Evolutionary conservation across 306 rosid species (phyloP), one percentile per base, ranked within the genome.

Genomic region (Gynostemma pentaphyllum): DNA sequence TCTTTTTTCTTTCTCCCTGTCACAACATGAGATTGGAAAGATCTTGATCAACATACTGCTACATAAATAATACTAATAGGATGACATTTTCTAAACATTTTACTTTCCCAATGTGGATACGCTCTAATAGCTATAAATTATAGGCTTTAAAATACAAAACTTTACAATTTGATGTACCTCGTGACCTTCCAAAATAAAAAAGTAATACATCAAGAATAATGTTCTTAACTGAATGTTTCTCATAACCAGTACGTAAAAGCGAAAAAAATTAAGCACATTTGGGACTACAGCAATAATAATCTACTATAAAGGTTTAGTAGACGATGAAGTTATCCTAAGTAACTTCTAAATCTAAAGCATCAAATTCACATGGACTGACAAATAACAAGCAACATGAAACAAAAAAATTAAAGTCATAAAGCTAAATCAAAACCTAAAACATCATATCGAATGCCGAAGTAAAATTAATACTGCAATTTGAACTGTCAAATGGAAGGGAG

Each of bases 1-100:
- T 94, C 99, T 78, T 86, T 94, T 45, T 89, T 72, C 72, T 94
- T 94, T 80, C 82, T 88, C 66, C 89, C 99, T 88, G 87, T 68
- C 36, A 67, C 36, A 64, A 34, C 26, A 49, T 16, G 11, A 39
- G 54, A 34, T 59, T 3, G 26, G n/a, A 70, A 10, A 36, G 37
- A 23, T 69, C 29, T 56, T 18, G 7, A 48, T 16, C 19, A 60
- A 11, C 60, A 24, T 26, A 48, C 14, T 1, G n/a, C 14, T 13
- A 40, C 15, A 15, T 40, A 61, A 40, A 39, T 1, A 23, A n/a
- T n/a, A n/a, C n/a, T n/a, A n/a, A 41, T 15, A 23, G 13, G 34
- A 15, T 11, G 13, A 57, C 29, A 21, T 37, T 37, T 53, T 15
- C 12, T 29, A 23, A 27, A 53, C 26, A 41, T 26, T 2, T 52